Evolutionary conservation across 2,329 filamentous ascomycete species (phyloP), one percentile per base, ranked within the genome.

Genomic region (Stagonosporopsis chrysanthemi): DNA sequence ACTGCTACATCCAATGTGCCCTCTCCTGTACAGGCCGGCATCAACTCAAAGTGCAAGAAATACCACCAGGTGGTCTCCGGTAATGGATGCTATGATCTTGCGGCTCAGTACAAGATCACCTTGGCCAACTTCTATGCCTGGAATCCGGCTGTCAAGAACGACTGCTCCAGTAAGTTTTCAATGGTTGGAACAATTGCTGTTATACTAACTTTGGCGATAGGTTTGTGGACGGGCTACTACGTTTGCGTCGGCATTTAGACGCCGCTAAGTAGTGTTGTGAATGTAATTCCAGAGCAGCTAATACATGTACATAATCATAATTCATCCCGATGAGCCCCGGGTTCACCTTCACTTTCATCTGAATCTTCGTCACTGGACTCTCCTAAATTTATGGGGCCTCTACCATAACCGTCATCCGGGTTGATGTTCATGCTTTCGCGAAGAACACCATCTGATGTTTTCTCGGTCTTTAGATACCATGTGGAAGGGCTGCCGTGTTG

Each of bases 61-160:
- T 28, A 7, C 26, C 9, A 28, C 22, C 9, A 24, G 9, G 39
- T 41, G 19, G 3, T 3, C 2, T 8, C 8, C 19, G 39, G 51
- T 8, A 42, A 54, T 23, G 33, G 35, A 23, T 54, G 51, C 26
- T 7, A 31, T 9, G 22, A 23, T 19, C n/a, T 54, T 11, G 51
- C 51, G 3, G 42, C 19, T 38, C 26, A 33, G 23, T 28, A 42
- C 24, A 12, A n/a, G 17, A 54, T 47, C 43, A 41, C 51, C 7
- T 5, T 48, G 5, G 51, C 47, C n/a, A 42, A 54, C 28, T 54
- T 54, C 28, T 47, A 41, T 23, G 42, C 22, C 9, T 54, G 51
- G 51, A 54, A 47, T 36, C 51, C 51, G 33, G 43, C 42, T 14
- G 43, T 52, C 26, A 28, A 28, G 26, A 28, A 28, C 26, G 26